These are phyloP conservation scores for Penicillium nordicum DNA, from an alignment of 2,329 filamentous ascomycete species.

Conservation along the genomic window DNA sequence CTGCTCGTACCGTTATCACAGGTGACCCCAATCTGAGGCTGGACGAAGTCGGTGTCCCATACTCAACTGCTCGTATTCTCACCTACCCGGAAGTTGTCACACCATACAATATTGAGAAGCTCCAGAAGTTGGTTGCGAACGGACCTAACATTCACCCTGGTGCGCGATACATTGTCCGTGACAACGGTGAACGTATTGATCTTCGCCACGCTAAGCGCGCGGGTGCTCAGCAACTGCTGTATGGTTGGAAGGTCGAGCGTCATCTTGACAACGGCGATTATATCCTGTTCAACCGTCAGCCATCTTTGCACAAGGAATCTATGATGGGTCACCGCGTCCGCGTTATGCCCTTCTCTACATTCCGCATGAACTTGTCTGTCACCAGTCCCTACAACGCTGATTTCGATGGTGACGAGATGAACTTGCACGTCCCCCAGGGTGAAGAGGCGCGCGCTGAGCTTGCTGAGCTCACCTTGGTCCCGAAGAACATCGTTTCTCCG, in stretches of 20 bases:
- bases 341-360: conserved; percentile 99
- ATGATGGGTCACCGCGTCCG: conserved; percentile 99
- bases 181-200: conserved; percentile 91
- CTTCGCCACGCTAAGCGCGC: conserved; percentile 87
- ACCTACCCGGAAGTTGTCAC: conserved; percentile 98
- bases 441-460: conserved; percentile 96
- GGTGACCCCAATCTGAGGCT: conserved; percentile 95
- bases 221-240: conserved; percentile 76
- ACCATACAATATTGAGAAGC: conserved; percentile 91
- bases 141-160: conserved; percentile 93
- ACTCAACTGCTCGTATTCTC: conserved; percentile 85
- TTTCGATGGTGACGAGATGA: conserved; percentile 99
- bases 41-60: conserved; percentile 94
- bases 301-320: conserved; percentile 97
- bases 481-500: conserved; percentile 95
- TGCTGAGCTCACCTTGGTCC: conserved; percentile 93
- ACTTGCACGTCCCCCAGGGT: conserved; percentile 96
- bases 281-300: conserved; percentile 99
- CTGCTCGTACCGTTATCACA: conserved; percentile 98
- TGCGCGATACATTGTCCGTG: conserved; percentile 92
- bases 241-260: conserved; percentile 98
- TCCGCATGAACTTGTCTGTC: conserved; percentile 93
- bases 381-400: conserved; percentile 99
- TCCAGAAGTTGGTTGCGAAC: conserved; percentile 85
- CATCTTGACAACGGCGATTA: conserved; percentile 95